These are phyloP conservation scores for Paraleonurus japonicus DNA, from an alignment of 257 asterid species.

Conservation along the genomic window DNA sequence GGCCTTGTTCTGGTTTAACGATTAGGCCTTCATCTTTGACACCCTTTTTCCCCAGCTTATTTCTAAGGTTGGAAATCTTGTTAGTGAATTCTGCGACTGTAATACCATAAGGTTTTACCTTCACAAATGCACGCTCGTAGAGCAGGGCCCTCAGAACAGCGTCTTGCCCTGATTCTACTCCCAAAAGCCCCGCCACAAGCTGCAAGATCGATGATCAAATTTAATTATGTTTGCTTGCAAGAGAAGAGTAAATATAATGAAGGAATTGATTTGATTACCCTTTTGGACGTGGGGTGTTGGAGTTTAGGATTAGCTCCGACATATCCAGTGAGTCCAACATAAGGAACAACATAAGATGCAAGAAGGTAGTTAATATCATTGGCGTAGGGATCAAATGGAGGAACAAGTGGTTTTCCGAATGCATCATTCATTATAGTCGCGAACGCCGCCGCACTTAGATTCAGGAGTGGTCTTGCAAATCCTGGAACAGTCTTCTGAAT, in stretches of 20 bases:
- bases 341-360: conserved; percentile 79
- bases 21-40: conserved; percentile 74
- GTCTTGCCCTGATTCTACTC: conserved; percentile 74
- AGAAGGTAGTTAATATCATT: conserved; percentile 69
- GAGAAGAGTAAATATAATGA: too few relatives aligned
- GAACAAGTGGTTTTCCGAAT: conserved; percentile 41
- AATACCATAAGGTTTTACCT: conserved; percentile 43
- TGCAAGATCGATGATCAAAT: too few relatives aligned
- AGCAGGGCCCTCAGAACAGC: conserved; percentile 55
- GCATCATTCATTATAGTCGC: conserved; percentile 65
- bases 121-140: conserved; percentile 37
- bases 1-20: conserved; percentile 41
- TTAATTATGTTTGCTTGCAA: too few relatives aligned
- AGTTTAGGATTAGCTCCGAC: conserved; percentile 86
- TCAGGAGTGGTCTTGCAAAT: conserved; percentile 71
- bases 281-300: conserved; percentile 44
- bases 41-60: conserved; percentile 52
- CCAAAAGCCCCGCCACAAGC: conserved; percentile 66
- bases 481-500: conserved; percentile 61
- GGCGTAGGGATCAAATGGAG: conserved; percentile 84
- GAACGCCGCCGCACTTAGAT: conserved; percentile 53
- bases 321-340: conserved; percentile 88
- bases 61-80: conserved; percentile 47
- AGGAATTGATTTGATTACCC: conserved; percentile 37
- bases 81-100: conserved; percentile 56